Conservation (phyloP, 116 monocot genomes). For the Cymodocea nodosa region DNA sequence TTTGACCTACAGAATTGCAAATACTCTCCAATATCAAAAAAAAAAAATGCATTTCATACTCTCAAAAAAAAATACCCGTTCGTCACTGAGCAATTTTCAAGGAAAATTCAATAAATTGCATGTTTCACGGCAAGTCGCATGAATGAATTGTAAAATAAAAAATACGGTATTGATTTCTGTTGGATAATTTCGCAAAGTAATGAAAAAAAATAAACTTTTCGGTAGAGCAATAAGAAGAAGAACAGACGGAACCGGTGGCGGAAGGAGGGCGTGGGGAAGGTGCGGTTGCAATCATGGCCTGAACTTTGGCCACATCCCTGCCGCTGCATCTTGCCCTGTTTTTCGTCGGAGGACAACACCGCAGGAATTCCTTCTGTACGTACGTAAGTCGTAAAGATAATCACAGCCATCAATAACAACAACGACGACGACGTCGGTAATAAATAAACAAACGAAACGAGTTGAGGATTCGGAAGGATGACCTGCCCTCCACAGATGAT, state of each 20-base stretch:
- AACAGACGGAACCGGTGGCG: constrained; percentile 56
- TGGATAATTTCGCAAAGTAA: neutral
- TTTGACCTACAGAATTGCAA: constrained; percentile 48
- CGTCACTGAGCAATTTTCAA: neutral
- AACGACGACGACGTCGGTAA: no score
- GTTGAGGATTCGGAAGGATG: no score
- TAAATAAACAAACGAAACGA: no score
- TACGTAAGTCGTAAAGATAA: no score
- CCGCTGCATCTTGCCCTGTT: neutral
- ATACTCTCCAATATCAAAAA: neutral
- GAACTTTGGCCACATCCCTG: constrained; percentile 10
- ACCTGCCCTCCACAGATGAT: no score
- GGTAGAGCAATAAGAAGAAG: neutral
- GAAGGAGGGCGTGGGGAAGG: constrained; percentile 36
- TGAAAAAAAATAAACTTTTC: neutral
- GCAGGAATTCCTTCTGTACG: no score
- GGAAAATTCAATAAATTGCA: neutral
- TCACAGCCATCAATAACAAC: no score
- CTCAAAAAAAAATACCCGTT: neutral
- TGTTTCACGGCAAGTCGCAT: neutral
- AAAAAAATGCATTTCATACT: neutral
- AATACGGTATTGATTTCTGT: neutral
- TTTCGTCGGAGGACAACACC: no score
- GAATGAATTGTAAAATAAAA: neutral
- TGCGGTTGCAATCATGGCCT: constrained; percentile 51